Evolutionary conservation across 2,329 filamentous ascomycete species (phyloP), one percentile per base, ranked within the genome.

Genomic region (Epichloe sibirici): DNA sequence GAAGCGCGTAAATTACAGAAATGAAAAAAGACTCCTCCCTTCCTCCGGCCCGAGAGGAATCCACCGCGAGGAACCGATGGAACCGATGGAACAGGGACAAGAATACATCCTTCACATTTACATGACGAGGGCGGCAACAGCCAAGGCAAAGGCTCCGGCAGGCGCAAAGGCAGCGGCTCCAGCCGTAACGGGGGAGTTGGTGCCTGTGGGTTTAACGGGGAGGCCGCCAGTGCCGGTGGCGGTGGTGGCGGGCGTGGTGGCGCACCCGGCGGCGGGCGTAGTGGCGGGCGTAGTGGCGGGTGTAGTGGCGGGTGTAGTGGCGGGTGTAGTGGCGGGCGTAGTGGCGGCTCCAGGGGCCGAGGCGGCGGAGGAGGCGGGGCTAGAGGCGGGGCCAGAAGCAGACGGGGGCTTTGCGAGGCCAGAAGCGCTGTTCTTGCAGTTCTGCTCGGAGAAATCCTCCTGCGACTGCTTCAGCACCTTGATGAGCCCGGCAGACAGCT

Each of bases 371-470:
- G 46, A 39, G 23, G 35, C 17, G 3, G 35, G 37, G 37, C 5
- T 17, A 8, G 49, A 28, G 25, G 5, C 28, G 17, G 28, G 5
- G 12, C 11, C 43, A 15, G 43, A 5, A 17, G 40, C 34, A 25
- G 49, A 35, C n/a, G 45, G 39, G 34, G 25, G 44, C 4, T 12
- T 8, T 7, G 28, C 28, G 8, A 28, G 44, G 44, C 12, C 28
- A 1, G 28, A 31, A 31, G 23, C 43, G 37, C 45, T 50, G 49
- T 59, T 58, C 53, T 59, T 59, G 55, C 63, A 65, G 59, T 63
- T 65, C n/a, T 57, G 56, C 3, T 56, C 38, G n/a, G 55, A 55
- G 45, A 65, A 65, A 43, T 54, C 49, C 34, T 51, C 53, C 49
- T 62, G 57, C 17, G 56, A 52, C 5, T 57, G 54, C 37, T 49